phyloP scores from a whole-genome alignment of 176 grass and related monocot species.

The Aegilops speltoides region DNA sequence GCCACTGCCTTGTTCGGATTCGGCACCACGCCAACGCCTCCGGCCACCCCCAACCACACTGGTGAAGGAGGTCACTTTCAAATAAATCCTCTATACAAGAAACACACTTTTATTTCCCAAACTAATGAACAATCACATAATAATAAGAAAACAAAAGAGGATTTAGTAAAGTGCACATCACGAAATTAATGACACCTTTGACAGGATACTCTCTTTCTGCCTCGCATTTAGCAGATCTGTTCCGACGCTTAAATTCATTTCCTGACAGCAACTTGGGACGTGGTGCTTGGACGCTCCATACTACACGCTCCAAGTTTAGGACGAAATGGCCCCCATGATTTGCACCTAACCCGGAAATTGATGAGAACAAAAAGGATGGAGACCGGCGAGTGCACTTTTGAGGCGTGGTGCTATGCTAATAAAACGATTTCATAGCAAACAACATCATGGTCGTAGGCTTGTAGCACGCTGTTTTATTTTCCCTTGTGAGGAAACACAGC shows the following conservation, averaged over 20 bases:
- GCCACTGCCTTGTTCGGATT: too few relatives aligned
- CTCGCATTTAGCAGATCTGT: not conserved
- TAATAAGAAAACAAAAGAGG: not conserved
- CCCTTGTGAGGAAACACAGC: not conserved
- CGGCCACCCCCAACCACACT: too few relatives aligned
- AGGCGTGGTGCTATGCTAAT: conserved; percentile 11
- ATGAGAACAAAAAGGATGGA: conserved; percentile 24
- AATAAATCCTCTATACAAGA: too few relatives aligned
- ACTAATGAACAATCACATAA: not conserved
- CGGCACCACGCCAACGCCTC: too few relatives aligned
- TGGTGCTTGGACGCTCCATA: not conserved
- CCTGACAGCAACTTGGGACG: conserved; percentile 1
- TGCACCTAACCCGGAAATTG: conserved; percentile 47
- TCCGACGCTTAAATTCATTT: not conserved
- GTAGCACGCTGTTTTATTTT: conserved; percentile 30
- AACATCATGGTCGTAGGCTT: conserved; percentile 28
- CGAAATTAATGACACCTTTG: not conserved
- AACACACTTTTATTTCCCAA: too few relatives aligned
- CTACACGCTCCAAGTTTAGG: conserved; percentile 43
- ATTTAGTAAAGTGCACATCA: not conserved
- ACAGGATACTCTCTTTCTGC: not conserved
- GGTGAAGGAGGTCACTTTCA: too few relatives aligned
- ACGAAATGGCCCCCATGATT: conserved; percentile 33
- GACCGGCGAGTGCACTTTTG: conserved; percentile 34
- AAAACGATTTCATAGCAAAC: not conserved